Evolutionary conservation across 805 yeast species (phyloP).

Genomic region (Kodamaea fukazawae): DNA sequence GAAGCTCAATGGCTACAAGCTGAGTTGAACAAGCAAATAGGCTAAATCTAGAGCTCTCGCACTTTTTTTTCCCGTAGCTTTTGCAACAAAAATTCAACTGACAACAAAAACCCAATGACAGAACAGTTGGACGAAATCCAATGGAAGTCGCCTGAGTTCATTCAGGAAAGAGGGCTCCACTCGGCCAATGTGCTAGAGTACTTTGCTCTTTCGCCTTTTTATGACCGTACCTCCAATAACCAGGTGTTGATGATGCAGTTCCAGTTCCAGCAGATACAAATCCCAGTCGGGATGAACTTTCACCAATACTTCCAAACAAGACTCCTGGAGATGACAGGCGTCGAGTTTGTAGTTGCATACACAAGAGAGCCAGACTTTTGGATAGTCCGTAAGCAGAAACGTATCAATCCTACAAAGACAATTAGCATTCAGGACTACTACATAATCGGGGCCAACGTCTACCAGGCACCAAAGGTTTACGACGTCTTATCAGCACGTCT

Average conservation of each 20-base stretch:
- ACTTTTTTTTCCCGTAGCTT: not conserved
- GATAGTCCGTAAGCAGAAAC: constrained; percentile 80
- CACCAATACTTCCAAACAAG: constrained; percentile 49
- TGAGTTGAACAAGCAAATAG: constrained; percentile 17
- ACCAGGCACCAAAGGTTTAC: constrained; percentile 80
- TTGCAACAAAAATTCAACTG: not conserved
- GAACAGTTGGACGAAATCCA: constrained; percentile 79
- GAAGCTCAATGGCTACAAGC: constrained; percentile 63
- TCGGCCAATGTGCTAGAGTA: constrained; percentile 91
- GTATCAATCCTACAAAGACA: constrained; percentile 52
- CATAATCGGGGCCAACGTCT: constrained; percentile 87
- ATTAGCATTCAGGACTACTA: constrained; percentile 72
- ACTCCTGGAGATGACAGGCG: constrained; percentile 74
- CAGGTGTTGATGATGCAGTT: constrained; percentile 94
- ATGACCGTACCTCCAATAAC: constrained; percentile 89
- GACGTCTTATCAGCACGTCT: constrained; percentile 72
- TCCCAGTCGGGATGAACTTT: constrained; percentile 29
- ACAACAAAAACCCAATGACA: constrained; percentile 14
- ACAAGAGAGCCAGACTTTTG: constrained; percentile 90
- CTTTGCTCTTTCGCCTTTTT: constrained; percentile 91
- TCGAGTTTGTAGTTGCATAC: constrained; percentile 74
- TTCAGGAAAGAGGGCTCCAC: constrained; percentile 80
- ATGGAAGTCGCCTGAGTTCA: constrained; percentile 98
- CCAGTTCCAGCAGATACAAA: constrained; percentile 60
- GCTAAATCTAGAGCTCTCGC: not conserved